These are phyloP conservation scores for Aspergillus alliaceus DNA, from an alignment of 2,329 filamentous ascomycete genomes.

Conservation along the genomic window DNA sequence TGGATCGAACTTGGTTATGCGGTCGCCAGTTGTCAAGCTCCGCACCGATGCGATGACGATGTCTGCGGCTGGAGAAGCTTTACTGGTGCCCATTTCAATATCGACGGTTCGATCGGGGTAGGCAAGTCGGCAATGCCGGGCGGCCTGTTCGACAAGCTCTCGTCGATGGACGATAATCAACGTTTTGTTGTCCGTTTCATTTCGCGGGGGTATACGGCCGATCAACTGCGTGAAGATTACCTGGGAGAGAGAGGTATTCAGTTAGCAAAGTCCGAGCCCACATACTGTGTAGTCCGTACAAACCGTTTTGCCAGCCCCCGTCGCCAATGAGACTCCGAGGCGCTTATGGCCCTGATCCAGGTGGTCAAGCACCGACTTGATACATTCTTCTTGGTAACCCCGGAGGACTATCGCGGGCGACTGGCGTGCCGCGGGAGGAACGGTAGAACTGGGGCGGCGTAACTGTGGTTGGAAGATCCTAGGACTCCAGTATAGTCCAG, in stretches of 20 bases:
- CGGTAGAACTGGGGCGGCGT: slow-evolving; percentile 27
- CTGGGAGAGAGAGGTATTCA: slow-evolving; percentile 41
- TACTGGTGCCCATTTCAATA: slow-evolving; percentile 82
- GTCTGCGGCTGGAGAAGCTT: slow-evolving; percentile 78
- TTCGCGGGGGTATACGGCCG: slow-evolving; percentile 64
- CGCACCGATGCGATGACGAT: slow-evolving; percentile 91
- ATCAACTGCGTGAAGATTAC: slow-evolving; percentile 97
- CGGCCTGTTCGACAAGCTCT: slow-evolving; percentile 93
- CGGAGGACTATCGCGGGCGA: slow-evolving; percentile 61
- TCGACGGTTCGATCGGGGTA: slow-evolving; percentile 83
- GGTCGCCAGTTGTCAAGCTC: slow-evolving; percentile 74
- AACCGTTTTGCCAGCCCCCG: slow-evolving; percentile 86
- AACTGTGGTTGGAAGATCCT: slow-evolving; percentile 23
- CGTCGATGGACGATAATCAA: slow-evolving; percentile 89
- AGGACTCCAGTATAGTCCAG: slow-evolving; percentile 18
- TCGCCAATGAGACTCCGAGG: slow-evolving; percentile 81
- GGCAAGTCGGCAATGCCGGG: slow-evolving; percentile 73
- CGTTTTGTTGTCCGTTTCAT: slow-evolving; percentile 67
- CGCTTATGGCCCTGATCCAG: slow-evolving; percentile 72
- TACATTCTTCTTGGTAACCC: slow-evolving; percentile 88
- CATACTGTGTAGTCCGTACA: slow-evolving; percentile 21
- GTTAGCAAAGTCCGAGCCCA: neutral
- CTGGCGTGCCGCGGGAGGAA: slow-evolving; percentile 12
- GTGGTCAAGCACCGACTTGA: slow-evolving; percentile 73
- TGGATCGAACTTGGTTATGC: slow-evolving; percentile 82